phyloP scores from a whole-genome alignment of 768 basidiomycete species.

The Xerocomellus intermedius region DNA sequence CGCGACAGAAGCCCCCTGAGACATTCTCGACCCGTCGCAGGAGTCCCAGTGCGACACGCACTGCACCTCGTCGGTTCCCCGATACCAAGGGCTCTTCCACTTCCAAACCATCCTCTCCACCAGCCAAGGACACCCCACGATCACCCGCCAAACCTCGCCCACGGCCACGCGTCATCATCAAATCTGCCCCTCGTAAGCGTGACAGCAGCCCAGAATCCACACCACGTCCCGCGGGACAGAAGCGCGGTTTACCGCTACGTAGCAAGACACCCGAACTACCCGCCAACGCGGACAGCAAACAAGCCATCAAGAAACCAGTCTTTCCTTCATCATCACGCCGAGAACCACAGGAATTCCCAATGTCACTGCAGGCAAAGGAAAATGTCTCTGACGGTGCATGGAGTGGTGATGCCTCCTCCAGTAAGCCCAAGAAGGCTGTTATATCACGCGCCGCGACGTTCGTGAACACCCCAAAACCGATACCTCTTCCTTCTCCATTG shows the following conservation, averaged over 20 bases:
- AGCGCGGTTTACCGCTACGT: not conserved
- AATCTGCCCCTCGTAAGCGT: not conserved
- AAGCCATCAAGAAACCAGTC: slow-evolving; percentile 7
- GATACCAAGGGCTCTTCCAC: slow-evolving; percentile 2
- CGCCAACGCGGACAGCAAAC: not conserved
- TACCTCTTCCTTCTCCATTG: slow-evolving; percentile 26
- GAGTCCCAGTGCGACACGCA: not conserved
- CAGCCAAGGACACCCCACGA: not conserved
- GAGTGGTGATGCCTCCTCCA: slow-evolving; percentile 10
- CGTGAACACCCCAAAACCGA: not conserved
- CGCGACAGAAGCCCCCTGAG: not conserved
- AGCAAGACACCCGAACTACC: slow-evolving; percentile 7
- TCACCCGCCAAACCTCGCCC: slow-evolving; percentile 10
- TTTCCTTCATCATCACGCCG: slow-evolving; percentile 2
- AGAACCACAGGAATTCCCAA: slow-evolving; percentile 25
- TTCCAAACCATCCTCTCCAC: not conserved
- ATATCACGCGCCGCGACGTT: slow-evolving; percentile 9
- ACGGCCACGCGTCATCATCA: slow-evolving; percentile 9
- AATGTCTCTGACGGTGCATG: slow-evolving; percentile 14
- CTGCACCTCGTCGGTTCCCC: not conserved
- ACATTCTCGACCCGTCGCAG: slow-evolving; percentile 1
- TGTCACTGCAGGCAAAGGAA: slow-evolving; percentile 24
- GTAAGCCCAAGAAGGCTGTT: slow-evolving; percentile 10
- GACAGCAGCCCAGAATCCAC: slow-evolving; percentile 19
- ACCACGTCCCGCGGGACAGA: slow-evolving; percentile 8